Conservation (phyloP, 129 eudicot species). For the Saussurea involucrata region DNA sequence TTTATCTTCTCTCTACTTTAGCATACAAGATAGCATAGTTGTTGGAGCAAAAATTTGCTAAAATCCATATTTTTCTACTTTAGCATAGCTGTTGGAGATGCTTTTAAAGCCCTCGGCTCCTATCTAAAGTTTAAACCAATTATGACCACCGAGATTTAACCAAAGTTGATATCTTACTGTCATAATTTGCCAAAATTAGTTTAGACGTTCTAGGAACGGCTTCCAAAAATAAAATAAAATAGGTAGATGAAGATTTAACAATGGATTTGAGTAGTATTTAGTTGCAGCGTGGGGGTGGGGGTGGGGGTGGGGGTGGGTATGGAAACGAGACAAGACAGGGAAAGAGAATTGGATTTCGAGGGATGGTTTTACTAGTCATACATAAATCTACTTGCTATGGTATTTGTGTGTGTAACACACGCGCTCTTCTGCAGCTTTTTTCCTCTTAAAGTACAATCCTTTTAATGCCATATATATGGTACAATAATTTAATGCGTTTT, state of each 20-base stretch:
- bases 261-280: conserved; percentile 12
- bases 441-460: conserved; percentile 23
- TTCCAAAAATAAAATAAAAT: too few species aligned
- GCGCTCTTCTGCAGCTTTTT: conserved; percentile 34
- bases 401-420: conserved; percentile 13
- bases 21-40: too few species aligned
- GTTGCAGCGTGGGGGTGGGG: not conserved
- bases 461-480: conserved; percentile 26
- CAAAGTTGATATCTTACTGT: too few species aligned
- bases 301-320: not conserved
- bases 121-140: too few species aligned
- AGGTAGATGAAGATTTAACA: conserved; percentile 10
- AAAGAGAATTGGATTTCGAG: conserved; percentile 22
- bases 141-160: too few species aligned
- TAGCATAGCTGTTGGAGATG: too few species aligned
- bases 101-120: too few species aligned
- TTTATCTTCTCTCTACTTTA: too few species aligned
- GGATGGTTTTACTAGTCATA: not conserved
- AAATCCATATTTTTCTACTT: too few species aligned
- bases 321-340: conserved; percentile 31
- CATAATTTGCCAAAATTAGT: too few species aligned
- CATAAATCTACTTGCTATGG: conserved; percentile 12
- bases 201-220: too few species aligned
- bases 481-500: conserved; percentile 22
- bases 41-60: too few species aligned